Conservation (phyloP, 2,329 filamentous ascomycete species). For the Neobulgaria alba region DNA sequence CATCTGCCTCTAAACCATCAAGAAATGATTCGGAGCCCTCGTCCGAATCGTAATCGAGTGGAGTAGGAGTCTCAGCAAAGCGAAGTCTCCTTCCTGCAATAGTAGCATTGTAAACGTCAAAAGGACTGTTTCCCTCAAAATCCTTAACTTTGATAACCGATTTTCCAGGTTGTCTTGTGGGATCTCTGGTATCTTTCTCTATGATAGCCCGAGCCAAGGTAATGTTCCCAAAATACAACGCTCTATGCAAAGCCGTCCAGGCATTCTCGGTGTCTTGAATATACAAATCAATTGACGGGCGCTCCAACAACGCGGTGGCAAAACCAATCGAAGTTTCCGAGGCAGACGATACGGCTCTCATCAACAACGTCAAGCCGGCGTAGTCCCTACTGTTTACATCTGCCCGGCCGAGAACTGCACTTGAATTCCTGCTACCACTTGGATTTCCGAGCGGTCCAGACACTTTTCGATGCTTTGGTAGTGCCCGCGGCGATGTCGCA, state of each 20-base stretch:
- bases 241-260: slow-evolving; percentile 90
- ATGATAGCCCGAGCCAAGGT: slow-evolving; percentile 77
- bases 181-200: slow-evolving; percentile 56
- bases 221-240: slow-evolving; percentile 83
- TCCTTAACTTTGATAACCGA: slow-evolving; percentile 92
- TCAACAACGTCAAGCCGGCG: slow-evolving; percentile 71
- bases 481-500: slow-evolving; percentile 41
- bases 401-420: slow-evolving; percentile 38
- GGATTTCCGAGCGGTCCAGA: slow-evolving; percentile 40
- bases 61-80: slow-evolving; percentile 15
- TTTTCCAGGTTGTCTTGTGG: slow-evolving; percentile 50
- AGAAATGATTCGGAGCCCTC: slow-evolving; percentile 38
- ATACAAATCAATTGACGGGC: slow-evolving; percentile 79
- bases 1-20: not conserved
- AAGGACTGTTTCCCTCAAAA: slow-evolving; percentile 85
- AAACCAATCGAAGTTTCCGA: slow-evolving; percentile 63
- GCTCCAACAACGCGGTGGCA: slow-evolving; percentile 69
- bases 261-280: slow-evolving; percentile 83
- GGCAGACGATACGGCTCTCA: slow-evolving; percentile 73
- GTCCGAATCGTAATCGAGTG: slow-evolving; percentile 35
- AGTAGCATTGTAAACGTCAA: slow-evolving; percentile 84
- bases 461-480: slow-evolving; percentile 42
- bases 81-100: slow-evolving; percentile 69
- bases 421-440: slow-evolving; percentile 38
- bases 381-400: slow-evolving; percentile 83